Base-by-base conservation (phyloP, 306 rosid genomes). In the Prinsepia uniflora region DNA sequence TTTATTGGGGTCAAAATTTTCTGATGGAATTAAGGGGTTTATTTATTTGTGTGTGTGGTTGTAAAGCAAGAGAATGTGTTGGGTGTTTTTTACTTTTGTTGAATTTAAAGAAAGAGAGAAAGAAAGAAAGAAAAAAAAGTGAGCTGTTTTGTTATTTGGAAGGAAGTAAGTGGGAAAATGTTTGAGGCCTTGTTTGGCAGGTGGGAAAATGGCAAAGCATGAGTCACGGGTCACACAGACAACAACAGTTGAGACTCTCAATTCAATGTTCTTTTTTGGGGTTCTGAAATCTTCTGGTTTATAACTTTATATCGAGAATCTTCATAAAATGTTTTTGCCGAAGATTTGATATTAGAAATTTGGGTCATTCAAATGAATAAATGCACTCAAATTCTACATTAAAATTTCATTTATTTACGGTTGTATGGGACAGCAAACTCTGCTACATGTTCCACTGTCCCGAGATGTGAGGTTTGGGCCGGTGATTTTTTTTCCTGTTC, bases 211-310 rank as follows among this genome's bases (percentile, higher is more conserved):
- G 63, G n/a, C 47, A 78, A 34, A 78, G 39, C 36, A 24, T 36
- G 70, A 75, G 71, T 83, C 87, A 86, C 80, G 88, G 84, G 83
- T 71, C 71, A 43, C 64, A 53, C 18, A 56, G 20, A 3, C 2
- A 70, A 66, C 58, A 67, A 52, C 55, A 53, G 17, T 50, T 45
- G 14, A 18, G 62, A 75, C 72, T 47, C 84, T 76, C 68, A 73
- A 52, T 71, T 66, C 72, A 19, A 73, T 56, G 39, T 22, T 5
- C 67, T 62, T 74, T 50, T 47, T 9, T 61, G 67, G 52, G 10
- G 63, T 48, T 70, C 60, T 19, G 56, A 41, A 36, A 73, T 5
- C 30, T 72, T 67, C 41, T 30, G 70, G 63, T 72, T 70, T 78
- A 2, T 71, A 22, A 24, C 70, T 46, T 56, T 22, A 22, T 56